Base-by-base conservation (phyloP, 2,329 filamentous ascomycete species). In the Tolypocladium tropicale region DNA sequence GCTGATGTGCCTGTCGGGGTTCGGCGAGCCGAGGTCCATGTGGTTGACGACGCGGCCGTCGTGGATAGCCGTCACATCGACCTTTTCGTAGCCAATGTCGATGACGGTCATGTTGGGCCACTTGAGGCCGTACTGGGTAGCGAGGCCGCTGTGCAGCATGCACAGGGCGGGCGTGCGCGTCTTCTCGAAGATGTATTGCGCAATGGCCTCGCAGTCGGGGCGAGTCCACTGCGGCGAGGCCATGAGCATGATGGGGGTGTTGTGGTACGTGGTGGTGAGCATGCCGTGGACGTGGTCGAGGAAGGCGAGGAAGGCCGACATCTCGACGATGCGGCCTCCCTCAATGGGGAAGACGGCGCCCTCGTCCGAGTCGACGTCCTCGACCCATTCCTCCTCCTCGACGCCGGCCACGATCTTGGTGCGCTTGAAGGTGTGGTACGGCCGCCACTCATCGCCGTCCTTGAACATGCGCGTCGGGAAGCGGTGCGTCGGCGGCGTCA, bases 171-270 rank as follows among this genome's bases (percentile, higher is more conserved):
- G 94, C 0, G 90, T 94, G 75, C 93, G 94, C 68, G 95, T 96
- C 73, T 94, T 95, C 73, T 99, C 94, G 66, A 99, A 99, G 61
- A 97, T 84, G 76, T 96, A 99, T 60, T 94, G 90, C 16, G 92
- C 89, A 62, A 99, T 86, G 41, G 82, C 82, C 72, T 97, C 93
- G 68, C 87, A 87, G 70, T 96, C 91, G 59, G 88, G 86, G 10
- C 88, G 84, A 4, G 90, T 91, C 93, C 94, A 99, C 63, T 86
- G 86, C 4, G 94, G 92, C 63, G 95, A 89, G 9, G 88, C 83
- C 72, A 97, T 88, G 60, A 99, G 83, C 70, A 97, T 80, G 61
- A 99, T 90, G 2, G 94, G 92, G 0, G 93, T 96, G 74, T 96
- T 96, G 74, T 97, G 94, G 69, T 96, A 94, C 3, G 90, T 90